Base-by-base conservation (phyloP, 495 filamentous ascomycete species). In the Chaetomium cochliodes region DNA sequence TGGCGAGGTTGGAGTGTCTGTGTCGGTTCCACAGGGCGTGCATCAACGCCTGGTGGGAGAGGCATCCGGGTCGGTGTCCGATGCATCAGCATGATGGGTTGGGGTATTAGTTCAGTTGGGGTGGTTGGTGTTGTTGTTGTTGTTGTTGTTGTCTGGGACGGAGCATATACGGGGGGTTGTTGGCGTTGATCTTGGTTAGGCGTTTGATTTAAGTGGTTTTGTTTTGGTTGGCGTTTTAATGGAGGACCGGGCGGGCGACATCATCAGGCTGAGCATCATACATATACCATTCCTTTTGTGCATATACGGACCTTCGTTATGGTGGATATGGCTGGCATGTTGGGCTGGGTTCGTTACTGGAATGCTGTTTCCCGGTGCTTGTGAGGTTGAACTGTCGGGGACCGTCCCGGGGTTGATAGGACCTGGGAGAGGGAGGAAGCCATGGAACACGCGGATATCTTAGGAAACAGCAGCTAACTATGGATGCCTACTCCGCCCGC, bases 11-110 rank as follows among this genome's bases (percentile, higher is more conserved):
- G 64, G 92, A 96, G 77, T 98, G 96, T 75, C 78, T 96, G 64
- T 98, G 94, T 76, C 89, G 93, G 62, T 98, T 97, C 74, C 96
- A 98, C 73, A 80, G 86, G 70, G 73, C 81, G 53, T 89, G 90
- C 67, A 88, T 90, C 58, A 76, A 79, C 30, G 77, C 77, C 1
- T 85, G 84, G 84, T 86, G 79, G 67, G 72, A 75, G 41, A 73
- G 77, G 46, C 79, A 81, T 44, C 82, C 82, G 5, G 81, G 82
- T 2, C 67, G 81, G 61, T 86, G 83, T 63, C 83, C 83, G 5
- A 79, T 86, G 55, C 83, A 86, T 68, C 80, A 84, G 60, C 81
- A 85, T 70, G 81, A 80, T 59, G 74, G 77, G 51, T 78, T 76
- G 68, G 79, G 79, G 16, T 81, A 77, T 69, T 82, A 46, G 39